Evolutionary conservation across 176 grass and related monocot genomes (phyloP).

Genomic region (Triticum turgidum): DNA sequence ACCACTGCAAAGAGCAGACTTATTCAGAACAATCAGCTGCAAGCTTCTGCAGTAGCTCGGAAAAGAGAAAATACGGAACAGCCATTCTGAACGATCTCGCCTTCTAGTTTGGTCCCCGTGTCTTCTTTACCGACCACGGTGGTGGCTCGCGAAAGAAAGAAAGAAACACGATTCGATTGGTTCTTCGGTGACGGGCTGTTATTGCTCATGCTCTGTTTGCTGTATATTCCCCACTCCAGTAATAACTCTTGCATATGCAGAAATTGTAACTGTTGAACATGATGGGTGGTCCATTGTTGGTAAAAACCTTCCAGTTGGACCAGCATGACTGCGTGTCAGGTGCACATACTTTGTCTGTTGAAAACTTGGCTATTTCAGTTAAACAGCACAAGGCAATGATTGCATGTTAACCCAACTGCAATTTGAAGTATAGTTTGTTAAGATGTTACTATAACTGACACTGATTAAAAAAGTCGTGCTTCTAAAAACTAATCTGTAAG

Average conservation of each 20-base stretch:
- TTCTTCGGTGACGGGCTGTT: background rate
- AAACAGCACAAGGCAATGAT: conserved; percentile 8
- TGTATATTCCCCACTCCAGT: background rate
- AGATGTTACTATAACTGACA: background rate
- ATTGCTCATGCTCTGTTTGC: background rate
- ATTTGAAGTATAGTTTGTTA: background rate
- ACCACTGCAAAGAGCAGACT: background rate
- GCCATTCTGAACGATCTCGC: background rate
- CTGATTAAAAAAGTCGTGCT: background rate
- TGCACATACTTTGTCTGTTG: background rate
- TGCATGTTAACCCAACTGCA: background rate
- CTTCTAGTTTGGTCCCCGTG: background rate
- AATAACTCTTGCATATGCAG: background rate
- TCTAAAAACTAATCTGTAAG: background rate
- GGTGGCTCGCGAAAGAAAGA: background rate
- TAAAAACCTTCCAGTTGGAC: background rate
- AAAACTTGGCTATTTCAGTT: background rate
- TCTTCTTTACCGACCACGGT: background rate
- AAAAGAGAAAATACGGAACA: conserved; percentile 44
- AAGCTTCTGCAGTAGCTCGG: conserved; percentile 36
- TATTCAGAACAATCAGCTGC: conserved; percentile 7
- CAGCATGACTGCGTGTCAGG: background rate
- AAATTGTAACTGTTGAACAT: conserved; percentile 4
- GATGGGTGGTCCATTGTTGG: background rate
- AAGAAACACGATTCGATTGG: background rate